Base-by-base conservation (phyloP, 208 protist species). In the Leishmania arabica region DNA sequence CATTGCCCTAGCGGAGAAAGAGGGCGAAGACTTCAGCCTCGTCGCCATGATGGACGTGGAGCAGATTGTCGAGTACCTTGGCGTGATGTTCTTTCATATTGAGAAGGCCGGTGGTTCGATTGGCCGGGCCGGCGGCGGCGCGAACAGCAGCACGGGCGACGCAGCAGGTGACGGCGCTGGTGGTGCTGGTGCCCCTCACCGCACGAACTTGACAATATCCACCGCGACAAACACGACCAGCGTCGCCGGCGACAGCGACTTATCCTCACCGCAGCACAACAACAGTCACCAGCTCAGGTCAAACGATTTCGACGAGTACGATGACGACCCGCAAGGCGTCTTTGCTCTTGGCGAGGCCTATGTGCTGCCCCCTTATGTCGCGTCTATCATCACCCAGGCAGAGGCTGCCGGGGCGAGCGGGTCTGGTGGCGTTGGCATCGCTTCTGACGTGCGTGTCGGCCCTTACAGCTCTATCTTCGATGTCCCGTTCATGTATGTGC, bases 51-150 rank as follows among this genome's bases (percentile, higher is more conserved):
- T 97, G 76, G 92, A 97, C 71, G 88, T 97, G 24, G 86, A 92
- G 87, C 94, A 95, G 72, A 97, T 97, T 81, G 90, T 95, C 31
- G 85, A 91, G 77, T 94, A 95, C 80, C 87, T 97, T 34, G 94
- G 94, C 27, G 87, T 90, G 0, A 89, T 95, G 82, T 95, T 97
- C 82, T 94, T 95, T 47, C 89, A 91, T 62, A 86, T 95, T 56
- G 91, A 95, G 58, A 89, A 90, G 73, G 87, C 86, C 17, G 86
- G 86, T 6, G 77, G 56, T 9, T 76, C 71, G 9, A n/a, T 84
- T 17, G 40, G 80, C 21, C 68, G 84, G 15, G 79, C 40, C 66
- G 51, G 71, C 53, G 15, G 65, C 64, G 81, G 79, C 40, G 45
- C 62, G 60, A 81, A 68, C 73, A 70, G 64, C 68, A 75, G 72